These are phyloP conservation scores for Saccharomyces hybrid DNA, from an alignment of 1,139 yeast species.

Conservation along the genomic window DNA sequence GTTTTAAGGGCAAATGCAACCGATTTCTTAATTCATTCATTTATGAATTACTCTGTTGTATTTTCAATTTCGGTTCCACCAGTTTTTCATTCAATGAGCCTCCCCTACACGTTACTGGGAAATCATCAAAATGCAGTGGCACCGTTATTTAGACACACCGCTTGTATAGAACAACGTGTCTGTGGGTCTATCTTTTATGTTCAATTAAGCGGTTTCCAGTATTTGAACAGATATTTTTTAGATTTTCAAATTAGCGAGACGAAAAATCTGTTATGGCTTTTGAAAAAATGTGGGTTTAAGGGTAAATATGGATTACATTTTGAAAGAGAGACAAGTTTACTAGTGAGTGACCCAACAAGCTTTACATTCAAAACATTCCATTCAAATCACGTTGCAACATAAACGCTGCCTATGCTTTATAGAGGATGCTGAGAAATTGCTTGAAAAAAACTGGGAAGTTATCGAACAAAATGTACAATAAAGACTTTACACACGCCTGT, in stretches of 20 bases:
- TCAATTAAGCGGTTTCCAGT: neutral
- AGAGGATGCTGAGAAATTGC: neutral
- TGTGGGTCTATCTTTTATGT: neutral
- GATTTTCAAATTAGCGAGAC: neutral
- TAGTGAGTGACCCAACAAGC: neutral
- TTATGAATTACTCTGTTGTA: neutral
- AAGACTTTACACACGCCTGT: constrained; percentile 28
- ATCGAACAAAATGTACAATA: constrained; percentile 3
- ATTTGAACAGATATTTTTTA: neutral
- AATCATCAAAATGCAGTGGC: neutral
- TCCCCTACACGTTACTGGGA: neutral
- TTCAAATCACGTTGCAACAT: neutral
- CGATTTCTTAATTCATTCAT: neutral
- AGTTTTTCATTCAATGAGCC: neutral
- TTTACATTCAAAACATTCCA: neutral
- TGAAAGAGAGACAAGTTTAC: neutral
- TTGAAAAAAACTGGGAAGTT: neutral
- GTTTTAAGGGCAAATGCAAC: neutral
- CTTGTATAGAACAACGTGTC: neutral
- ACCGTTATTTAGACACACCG: neutral
- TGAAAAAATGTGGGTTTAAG: neutral
- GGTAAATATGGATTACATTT: neutral
- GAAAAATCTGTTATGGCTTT: neutral
- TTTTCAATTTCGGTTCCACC: neutral
- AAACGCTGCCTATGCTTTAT: neutral